Evolutionary conservation across 768 basidiomycete species (phyloP), one percentile per base, ranked within the genome.

Genomic region (Psilocybe cubensis): DNA sequence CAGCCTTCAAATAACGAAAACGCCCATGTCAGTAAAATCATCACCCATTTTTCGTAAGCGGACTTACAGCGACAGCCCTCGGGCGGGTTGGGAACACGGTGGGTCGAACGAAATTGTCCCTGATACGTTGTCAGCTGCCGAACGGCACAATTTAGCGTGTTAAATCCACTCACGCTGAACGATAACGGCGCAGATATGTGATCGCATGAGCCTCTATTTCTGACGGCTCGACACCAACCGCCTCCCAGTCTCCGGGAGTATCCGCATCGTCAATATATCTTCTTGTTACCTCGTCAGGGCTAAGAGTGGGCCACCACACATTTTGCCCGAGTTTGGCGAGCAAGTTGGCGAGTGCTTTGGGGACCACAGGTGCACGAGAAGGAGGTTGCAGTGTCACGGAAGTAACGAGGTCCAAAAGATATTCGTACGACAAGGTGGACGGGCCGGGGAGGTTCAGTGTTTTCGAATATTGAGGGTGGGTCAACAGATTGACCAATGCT

Each of bases 231-330:
- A 98, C 85, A 21, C 91, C 91, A 58, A 97, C 79, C 44, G 83
- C 82, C 63, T 86, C 86, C 94, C 94, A 98, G 69, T 89, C 89
- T 21, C 92, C 92, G 18, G 77, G 80, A 56, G 78, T 83, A 55
- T 86, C 82, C 33, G 78, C 77, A 72, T 98, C 96, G 74, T 94
- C 83, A 63, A 98, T 84, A 71, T 85, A 97, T 58, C 93, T 84
- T 66, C 97, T 81, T 66, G 84, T 82, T 20, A 99, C 88, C 72
- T 97, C 95, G 70, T 99, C 96, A 1, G 94, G 92, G 69, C 83
- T 86, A 48, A 97, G 79, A 33, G 90, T 82, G 11, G 96, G 95
- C 95, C 96, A 98, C 95, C 94, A 99, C 73, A 80, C 58, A 64
- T 72, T 68, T 85, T 90, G 75, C n/a, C 82, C 79, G 46, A 80